Conservation (phyloP, 371 early-diverging fungal species). For the Globomyces sp. region DNA sequence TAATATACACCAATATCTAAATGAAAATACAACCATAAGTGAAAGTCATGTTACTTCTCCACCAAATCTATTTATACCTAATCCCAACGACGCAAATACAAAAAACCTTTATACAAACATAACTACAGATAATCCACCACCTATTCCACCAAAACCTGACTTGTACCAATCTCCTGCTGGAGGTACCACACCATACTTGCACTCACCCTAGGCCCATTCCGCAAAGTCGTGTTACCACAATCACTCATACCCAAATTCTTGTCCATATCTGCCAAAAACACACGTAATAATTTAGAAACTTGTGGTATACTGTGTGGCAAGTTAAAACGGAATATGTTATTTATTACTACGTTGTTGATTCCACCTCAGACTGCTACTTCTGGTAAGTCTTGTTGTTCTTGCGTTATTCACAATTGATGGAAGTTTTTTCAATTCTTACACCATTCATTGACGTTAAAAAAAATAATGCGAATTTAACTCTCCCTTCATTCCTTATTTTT, state of each 20-base stretch:
- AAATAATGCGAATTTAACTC: too few relatives aligned
- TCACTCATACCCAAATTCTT: conserved; percentile 48
- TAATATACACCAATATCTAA: neutral
- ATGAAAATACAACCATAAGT: neutral
- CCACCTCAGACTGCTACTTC: conserved; percentile 83
- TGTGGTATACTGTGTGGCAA: conserved; percentile 86
- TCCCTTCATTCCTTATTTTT: too few relatives aligned
- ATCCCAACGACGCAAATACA: too few relatives aligned
- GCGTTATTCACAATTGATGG: too few relatives aligned
- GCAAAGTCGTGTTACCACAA: neutral
- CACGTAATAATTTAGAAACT: conserved; percentile 79
- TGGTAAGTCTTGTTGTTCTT: neutral
- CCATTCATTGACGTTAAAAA: too few relatives aligned
- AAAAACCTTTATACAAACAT: too few relatives aligned
- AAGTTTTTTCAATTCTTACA: too few relatives aligned
- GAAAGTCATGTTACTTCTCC: neutral
- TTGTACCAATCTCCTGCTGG: too few relatives aligned
- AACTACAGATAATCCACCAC: too few relatives aligned
- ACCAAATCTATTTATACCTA: neutral
- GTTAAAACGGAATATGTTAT: conserved; percentile 66
- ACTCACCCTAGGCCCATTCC: neutral
- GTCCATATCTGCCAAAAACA: conserved; percentile 73
- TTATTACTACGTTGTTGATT: conserved; percentile 77
- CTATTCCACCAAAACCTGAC: too few relatives aligned
- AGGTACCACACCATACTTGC: neutral